Percentiles rank a stretch among this genome's conserved stretches.
Conservation (phyloP, 768 basidiomycete genomes). For the Daedaleopsis sinensis region DNA sequence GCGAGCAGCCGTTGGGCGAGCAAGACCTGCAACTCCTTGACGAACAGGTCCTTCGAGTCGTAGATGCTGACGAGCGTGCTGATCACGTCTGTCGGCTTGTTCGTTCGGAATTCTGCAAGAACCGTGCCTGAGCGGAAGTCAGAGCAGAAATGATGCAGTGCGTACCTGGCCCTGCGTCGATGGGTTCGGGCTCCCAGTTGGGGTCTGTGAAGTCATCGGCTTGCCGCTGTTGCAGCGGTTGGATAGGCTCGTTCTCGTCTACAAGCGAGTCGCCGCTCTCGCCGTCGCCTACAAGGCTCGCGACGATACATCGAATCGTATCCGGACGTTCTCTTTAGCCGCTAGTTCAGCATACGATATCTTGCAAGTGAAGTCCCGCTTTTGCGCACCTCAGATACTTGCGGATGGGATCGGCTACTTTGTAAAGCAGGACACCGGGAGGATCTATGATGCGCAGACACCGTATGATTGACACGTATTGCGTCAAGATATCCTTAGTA, state of each 20-base stretch:
- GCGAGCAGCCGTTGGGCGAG: conserved; percentile 85
- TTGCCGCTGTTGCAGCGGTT: conserved; percentile 72
- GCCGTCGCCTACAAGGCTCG: conserved; percentile 85
- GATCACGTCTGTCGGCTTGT: conserved; percentile 90
- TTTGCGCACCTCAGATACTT: conserved; percentile 74
- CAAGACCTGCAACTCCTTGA: conserved; percentile 92
- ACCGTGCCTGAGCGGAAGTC: neutral
- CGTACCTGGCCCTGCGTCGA: conserved; percentile 93
- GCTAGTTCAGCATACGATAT: too few species aligned
- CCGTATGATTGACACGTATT: conserved; percentile 92
- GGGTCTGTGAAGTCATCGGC: conserved; percentile 89
- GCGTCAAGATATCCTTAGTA: conserved; percentile 84
- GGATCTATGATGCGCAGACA: conserved; percentile 91
- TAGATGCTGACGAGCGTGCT: conserved; percentile 98
- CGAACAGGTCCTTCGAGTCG: conserved; percentile 94
- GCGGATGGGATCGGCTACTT: conserved; percentile 92
- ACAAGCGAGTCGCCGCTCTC: conserved; percentile 80
- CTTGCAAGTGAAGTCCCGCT: too few species aligned
- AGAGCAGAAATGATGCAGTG: neutral
- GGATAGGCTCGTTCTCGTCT: conserved; percentile 82
- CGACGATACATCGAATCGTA: conserved; percentile 92
- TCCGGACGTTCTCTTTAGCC: conserved; percentile 75
- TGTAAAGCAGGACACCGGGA: conserved; percentile 88
- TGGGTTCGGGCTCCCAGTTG: conserved; percentile 94
- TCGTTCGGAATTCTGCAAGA: conserved; percentile 83